Percentiles rank a stretch among this genome's conserved stretches.
Conservation (phyloP, 2,329 filamentous ascomycete species). For the Penicillium sp. region DNA sequence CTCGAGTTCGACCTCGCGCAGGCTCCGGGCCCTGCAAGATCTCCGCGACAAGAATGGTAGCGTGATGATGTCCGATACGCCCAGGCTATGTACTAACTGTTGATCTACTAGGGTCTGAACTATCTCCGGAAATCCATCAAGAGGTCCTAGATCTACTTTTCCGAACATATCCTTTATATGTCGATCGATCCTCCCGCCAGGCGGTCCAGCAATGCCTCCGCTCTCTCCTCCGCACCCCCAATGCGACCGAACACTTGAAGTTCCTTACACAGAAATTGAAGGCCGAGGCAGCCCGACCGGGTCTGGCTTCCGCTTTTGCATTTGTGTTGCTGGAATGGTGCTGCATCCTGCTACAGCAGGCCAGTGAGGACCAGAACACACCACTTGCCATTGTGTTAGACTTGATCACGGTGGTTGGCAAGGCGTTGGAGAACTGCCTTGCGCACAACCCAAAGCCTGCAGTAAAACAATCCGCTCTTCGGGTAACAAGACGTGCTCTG, state of each 20-base stretch:
- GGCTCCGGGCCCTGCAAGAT: conserved; percentile 44
- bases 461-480: conserved; percentile 71
- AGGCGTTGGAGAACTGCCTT: conserved; percentile 75
- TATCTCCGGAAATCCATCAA: conserved; percentile 33
- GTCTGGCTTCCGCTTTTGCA: conserved; percentile 75
- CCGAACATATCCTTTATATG: conserved; percentile 82
- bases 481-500: conserved; percentile 76
- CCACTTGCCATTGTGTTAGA: conserved; percentile 60
- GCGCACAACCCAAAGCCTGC: conserved; percentile 63
- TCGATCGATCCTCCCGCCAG: conserved; percentile 79
- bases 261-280: conserved; percentile 68
- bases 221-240: conserved; percentile 62
- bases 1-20: conserved; percentile 45
- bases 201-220: conserved; percentile 80
- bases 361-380: conserved; percentile 67
- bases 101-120: conserved; percentile 30
- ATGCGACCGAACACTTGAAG: conserved; percentile 51
- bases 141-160: conserved; percentile 73
- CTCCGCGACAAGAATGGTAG: conserved; percentile 48
- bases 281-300: conserved; percentile 72
- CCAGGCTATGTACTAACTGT: conserved; percentile 15
- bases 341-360: conserved; percentile 72
- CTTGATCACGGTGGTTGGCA: conserved; percentile 68
- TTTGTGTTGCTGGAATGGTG: conserved; percentile 93
- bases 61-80: background rate